Conservation (phyloP, 371 early-diverging fungal species). For the Mortierella sp. region DNA sequence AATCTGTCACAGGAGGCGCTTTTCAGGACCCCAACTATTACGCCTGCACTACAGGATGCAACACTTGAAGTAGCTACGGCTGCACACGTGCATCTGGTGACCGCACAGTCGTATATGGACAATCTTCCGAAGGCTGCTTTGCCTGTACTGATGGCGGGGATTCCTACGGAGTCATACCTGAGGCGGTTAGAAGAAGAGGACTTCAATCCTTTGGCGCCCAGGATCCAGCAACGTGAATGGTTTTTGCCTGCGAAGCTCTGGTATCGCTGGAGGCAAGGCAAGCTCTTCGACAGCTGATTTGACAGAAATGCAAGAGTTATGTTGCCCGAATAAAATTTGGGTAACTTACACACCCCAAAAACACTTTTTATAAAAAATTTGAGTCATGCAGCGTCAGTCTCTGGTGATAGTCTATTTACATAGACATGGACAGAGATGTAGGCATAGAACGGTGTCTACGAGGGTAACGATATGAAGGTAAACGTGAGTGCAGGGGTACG, state of each 20-base stretch:
- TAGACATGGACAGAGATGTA: too few species aligned
- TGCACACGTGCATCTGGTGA: conserved; percentile 83
- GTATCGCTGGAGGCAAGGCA: conserved; percentile 47
- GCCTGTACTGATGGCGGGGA: conserved; percentile 75
- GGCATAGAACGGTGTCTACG: too few species aligned
- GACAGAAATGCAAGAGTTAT: too few species aligned
- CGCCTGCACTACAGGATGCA: conserved; percentile 71
- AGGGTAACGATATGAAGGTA: too few species aligned
- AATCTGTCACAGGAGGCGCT: conserved; percentile 76
- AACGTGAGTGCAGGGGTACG: too few species aligned
- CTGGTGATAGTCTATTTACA: background rate
- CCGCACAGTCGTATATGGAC: conserved; percentile 74
- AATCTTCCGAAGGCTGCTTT: conserved; percentile 64
- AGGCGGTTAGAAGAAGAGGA: conserved; percentile 73
- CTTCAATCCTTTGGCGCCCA: conserved; percentile 78
- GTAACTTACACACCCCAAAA: background rate
- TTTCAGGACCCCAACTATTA: conserved; percentile 72
- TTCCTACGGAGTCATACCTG: conserved; percentile 71
- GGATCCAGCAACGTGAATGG: conserved; percentile 72
- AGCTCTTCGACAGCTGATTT: conserved; percentile 28
- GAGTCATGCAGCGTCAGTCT: too few species aligned
- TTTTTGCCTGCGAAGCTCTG: conserved; percentile 70
- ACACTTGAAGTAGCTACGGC: conserved; percentile 85
- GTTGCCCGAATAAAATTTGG: too few species aligned
- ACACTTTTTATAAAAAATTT: too few species aligned